A percentile compares a stretch with the other conserved stretches of the same genome.
These are phyloP conservation scores for Hyaloscypha bicolor DNA, from an alignment of 495 filamentous ascomycete genomes.

Conservation along the genomic window DNA sequence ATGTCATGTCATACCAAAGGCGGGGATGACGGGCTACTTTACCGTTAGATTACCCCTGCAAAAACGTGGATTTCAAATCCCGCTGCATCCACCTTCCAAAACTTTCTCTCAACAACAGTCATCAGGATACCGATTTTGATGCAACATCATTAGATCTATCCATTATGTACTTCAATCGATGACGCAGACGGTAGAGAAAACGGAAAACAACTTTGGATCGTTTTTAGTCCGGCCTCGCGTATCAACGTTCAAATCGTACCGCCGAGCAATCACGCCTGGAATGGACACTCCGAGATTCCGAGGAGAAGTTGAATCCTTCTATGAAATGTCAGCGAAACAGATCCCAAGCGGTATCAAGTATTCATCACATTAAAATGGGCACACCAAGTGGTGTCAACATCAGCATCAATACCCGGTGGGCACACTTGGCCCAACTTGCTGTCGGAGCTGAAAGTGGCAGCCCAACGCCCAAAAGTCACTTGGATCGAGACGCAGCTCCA, in stretches of 20 bases:
- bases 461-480: background rate
- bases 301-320: background rate
- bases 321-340: background rate
- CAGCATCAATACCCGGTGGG: too few relatives aligned
- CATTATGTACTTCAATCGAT: background rate
- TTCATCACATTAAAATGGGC: background rate
- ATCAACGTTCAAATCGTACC: background rate
- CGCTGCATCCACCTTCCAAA: background rate
- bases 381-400: background rate
- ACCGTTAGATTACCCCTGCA: background rate
- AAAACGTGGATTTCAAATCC: background rate
- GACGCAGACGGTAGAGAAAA: background rate
- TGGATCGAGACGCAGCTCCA: too few relatives aligned
- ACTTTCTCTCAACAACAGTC: constrained; percentile 1
- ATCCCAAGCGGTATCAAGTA: background rate
- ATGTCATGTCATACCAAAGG: background rate
- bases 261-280: background rate
- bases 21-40: background rate
- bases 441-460: background rate
- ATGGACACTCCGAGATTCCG: background rate
- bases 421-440: background rate
- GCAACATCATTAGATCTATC: background rate
- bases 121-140: background rate
- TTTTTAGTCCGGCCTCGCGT: background rate
- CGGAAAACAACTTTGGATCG: background rate